Percentiles rank a stretch among this genome's conserved stretches.
These are phyloP conservation scores for Umbelopsis sp. DNA, from an alignment of 192 early-diverging fungal species.

Conservation along the genomic window DNA sequence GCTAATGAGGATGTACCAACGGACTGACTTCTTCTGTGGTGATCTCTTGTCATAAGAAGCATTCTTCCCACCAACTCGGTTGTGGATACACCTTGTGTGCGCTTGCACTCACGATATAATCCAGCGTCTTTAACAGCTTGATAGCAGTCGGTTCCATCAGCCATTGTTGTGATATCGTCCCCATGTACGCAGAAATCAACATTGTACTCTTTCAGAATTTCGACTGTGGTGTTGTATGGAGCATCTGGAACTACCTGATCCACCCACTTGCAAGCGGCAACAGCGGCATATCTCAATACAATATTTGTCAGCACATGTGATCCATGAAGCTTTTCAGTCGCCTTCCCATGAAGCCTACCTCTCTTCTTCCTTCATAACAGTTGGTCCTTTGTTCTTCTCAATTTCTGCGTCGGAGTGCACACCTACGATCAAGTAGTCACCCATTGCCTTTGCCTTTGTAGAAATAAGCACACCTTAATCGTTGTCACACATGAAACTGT, in stretches of 20 bases:
- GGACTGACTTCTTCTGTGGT: slow-evolving; percentile 65
- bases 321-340: neutral
- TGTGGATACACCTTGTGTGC: slow-evolving; percentile 94
- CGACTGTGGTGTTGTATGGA: slow-evolving; percentile 89
- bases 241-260: slow-evolving; percentile 92
- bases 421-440: slow-evolving; percentile 92
- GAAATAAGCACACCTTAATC: no score
- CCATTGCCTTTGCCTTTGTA: slow-evolving; percentile 87
- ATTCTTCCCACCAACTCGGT: slow-evolving; percentile 96
- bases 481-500: no score
- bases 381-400: slow-evolving; percentile 92
- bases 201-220: slow-evolving; percentile 81
- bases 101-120: slow-evolving; percentile 93
- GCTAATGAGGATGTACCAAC: slow-evolving; percentile 48
- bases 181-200: slow-evolving; percentile 97
- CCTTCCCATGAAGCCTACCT: slow-evolving; percentile 46
- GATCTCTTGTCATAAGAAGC: slow-evolving; percentile 88
- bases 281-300: slow-evolving; percentile 77
- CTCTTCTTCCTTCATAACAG: slow-evolving; percentile 96
- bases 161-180: slow-evolving; percentile 95
- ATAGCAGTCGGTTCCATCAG: slow-evolving; percentile 97
- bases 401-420: slow-evolving; percentile 96
- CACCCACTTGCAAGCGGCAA: slow-evolving; percentile 96
- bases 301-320: neutral
- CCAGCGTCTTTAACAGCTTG: slow-evolving; percentile 94